Evolutionary conservation across 352 stramenopile genomes (phyloP), one percentile per base, ranked within the genome.

Genomic region (Phytophthora ramorum): DNA sequence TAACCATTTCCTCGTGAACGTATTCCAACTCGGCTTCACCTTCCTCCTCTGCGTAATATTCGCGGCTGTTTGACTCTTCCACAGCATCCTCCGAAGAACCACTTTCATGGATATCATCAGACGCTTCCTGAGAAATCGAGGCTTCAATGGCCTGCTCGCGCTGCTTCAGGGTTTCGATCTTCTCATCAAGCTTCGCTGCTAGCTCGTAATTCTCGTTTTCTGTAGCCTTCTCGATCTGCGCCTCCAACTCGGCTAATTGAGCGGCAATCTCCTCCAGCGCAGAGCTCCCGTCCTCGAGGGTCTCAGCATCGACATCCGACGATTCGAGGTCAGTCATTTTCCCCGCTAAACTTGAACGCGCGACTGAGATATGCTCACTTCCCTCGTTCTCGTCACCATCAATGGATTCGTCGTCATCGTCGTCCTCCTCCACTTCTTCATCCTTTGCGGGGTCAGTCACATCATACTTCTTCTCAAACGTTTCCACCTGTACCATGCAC

Each of bases 181-280:
- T 84, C 26, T 93, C 83, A 48, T 95, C 87, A 45, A 95, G 60
- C 30, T 72, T 87, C 12, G 85, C 87, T 37, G 87, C 87, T 41
- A 90, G 62, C 43, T 95, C 87, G 54, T 95, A 93, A 2, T 95
- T 77, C 60, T 95, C 87, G 26, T 90, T 88, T 46, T 92, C 85
- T 0, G 87, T 95, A 2, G 87, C 87, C 24, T 81, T 68, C 40
- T 95, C 83, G 34, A 95, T 93, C 63, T 85, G 66, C 8, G 37
- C 49, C 50, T 95, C 87, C 1, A 95, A 69, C 35, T 90, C 71
- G 5, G 66, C 68, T 14, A 95, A 66, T 54, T 91, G 86, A 3
- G 69, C 67, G 7, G 66, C 58, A 26, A 93, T 87, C n/a, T 82
- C 82, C 48, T 92, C 79, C 7, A 90, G 54, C 12, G 64, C 70